These are phyloP conservation scores for Fusarium sororula DNA, from an alignment of 2,329 filamentous ascomycete species.

Conservation along the genomic window DNA sequence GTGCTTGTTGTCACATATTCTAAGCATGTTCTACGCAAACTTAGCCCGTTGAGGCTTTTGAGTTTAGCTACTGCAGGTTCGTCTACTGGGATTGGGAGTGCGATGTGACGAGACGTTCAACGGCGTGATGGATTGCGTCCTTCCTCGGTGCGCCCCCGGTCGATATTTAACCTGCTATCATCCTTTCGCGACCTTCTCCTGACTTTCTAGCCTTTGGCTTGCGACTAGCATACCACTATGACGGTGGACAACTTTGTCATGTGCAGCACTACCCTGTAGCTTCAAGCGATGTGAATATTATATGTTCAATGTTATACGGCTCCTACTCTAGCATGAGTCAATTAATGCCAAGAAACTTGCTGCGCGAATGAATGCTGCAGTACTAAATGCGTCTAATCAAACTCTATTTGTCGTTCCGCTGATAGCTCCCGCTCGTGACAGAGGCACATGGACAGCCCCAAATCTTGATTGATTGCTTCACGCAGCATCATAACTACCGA, in stretches of 20 bases:
- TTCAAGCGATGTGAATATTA: background rate
- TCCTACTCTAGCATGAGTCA: background rate
- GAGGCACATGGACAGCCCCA: no score
- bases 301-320: background rate
- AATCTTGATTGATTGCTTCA: background rate
- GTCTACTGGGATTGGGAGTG: background rate
- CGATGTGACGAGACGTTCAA: background rate
- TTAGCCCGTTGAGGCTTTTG: background rate
- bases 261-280: background rate
- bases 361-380: background rate
- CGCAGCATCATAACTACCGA: background rate
- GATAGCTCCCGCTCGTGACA: background rate
- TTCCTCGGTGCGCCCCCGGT: conserved; percentile 12
- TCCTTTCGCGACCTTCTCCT: background rate
- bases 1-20: background rate
- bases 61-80: background rate
- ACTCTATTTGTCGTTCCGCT: background rate
- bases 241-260: background rate
- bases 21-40: background rate
- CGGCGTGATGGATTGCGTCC: background rate
- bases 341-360: background rate
- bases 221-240: background rate
- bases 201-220: background rate
- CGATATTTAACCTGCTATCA: background rate
- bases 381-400: background rate